Evolutionary conservation across 306 rosid genomes (phyloP).

Genomic region (Cucumis hystrix): DNA sequence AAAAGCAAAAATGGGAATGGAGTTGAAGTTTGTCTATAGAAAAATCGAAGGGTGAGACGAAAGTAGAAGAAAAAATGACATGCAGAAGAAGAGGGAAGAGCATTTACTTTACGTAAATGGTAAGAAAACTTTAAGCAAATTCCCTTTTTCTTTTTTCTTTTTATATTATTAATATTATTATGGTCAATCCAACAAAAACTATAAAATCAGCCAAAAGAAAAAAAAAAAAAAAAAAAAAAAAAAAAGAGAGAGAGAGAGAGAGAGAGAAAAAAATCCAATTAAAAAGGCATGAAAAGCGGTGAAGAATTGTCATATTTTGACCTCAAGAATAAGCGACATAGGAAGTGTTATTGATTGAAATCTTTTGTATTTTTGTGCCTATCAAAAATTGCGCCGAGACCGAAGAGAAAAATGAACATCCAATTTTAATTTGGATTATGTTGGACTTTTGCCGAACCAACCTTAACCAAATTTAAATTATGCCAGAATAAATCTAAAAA

Average conservation of each 20-base stretch:
- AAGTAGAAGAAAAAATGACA: neutral
- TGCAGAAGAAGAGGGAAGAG: neutral
- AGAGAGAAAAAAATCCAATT: neutral
- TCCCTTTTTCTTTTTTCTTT: neutral
- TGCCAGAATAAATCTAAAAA: too few relatives aligned
- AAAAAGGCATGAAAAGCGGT: neutral
- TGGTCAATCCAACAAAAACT: neutral
- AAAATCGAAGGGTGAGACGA: neutral
- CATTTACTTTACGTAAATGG: slow-evolving; percentile 1
- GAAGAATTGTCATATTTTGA: neutral
- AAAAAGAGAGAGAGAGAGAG: too few relatives aligned
- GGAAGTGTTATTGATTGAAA: neutral
- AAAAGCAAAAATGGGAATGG: neutral
- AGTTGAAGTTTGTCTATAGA: neutral
- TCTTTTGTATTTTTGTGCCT: neutral
- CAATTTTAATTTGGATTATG: too few relatives aligned
- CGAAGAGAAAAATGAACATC: neutral
- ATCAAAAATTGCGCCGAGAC: neutral
- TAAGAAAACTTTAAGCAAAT: neutral
- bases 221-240: too few relatives aligned
- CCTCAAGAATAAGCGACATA: neutral
- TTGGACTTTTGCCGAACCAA: too few relatives aligned
- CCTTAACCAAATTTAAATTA: too few relatives aligned
- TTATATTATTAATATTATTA: too few relatives aligned
- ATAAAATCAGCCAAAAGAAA: too few relatives aligned